phyloP scores from a whole-genome alignment of 208 protist species.

The Histomonas meleagridis region DNA sequence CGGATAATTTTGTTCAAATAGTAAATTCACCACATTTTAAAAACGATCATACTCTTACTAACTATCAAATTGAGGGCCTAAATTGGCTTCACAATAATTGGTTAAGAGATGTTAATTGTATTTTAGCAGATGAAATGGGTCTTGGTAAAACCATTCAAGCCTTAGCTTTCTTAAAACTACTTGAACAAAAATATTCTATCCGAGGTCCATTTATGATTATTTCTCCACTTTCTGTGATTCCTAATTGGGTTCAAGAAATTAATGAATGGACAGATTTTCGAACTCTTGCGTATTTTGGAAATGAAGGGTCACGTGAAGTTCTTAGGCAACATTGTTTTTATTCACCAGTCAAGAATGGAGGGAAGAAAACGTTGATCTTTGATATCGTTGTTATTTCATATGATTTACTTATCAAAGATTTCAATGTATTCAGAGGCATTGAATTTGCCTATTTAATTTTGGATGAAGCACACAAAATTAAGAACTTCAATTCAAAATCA shows the following conservation, averaged over 20 bases:
- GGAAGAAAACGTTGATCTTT: conserved; percentile 54
- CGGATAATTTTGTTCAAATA: neutral
- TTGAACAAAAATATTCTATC: neutral
- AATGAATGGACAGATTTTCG: conserved; percentile 23
- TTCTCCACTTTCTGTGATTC: neutral
- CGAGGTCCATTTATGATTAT: conserved; percentile 32
- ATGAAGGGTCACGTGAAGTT: neutral
- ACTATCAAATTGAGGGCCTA: conserved; percentile 89
- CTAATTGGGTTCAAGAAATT: conserved; percentile 16
- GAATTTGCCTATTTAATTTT: conserved; percentile 59
- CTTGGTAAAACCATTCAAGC: neutral
- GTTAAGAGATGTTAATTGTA: conserved; percentile 55
- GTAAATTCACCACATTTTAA: neutral
- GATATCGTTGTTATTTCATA: conserved; percentile 62
- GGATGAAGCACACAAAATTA: conserved; percentile 59
- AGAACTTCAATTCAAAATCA: conserved; percentile 46
- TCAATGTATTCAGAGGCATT: conserved; percentile 39
- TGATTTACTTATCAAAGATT: conserved; percentile 48
- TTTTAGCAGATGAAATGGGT: conserved; percentile 34
- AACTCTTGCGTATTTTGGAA: neutral
- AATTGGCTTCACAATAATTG: conserved; percentile 92
- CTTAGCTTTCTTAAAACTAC: neutral
- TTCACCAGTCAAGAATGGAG: neutral
- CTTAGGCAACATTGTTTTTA: conserved; percentile 34
- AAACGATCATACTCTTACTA: neutral